phyloP scores from a whole-genome alignment of 73 alveolate species.

The Durusdinium trenchii region DNA sequence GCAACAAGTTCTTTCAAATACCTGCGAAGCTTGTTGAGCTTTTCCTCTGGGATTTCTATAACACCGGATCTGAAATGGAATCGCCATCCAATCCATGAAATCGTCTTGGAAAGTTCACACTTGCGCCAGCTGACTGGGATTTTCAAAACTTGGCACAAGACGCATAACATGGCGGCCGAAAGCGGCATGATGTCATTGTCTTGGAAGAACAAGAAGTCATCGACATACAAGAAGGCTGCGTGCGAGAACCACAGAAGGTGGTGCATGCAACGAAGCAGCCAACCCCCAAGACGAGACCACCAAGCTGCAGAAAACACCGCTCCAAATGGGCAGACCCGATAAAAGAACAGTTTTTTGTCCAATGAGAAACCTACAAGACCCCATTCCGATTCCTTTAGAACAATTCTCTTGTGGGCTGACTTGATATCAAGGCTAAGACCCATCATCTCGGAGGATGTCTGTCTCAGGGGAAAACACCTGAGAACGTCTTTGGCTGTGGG shows the following conservation, averaged over 20 bases:
- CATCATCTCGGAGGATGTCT: neutral
- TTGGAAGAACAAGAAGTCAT: neutral
- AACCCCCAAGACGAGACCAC: neutral
- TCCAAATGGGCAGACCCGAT: constrained; percentile 9
- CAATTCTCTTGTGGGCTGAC: neutral
- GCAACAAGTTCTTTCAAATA: neutral
- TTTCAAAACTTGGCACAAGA: neutral
- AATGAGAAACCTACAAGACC: neutral
- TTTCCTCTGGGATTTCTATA: neutral
- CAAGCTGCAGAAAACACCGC: neutral
- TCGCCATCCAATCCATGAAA: neutral
- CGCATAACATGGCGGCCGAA: neutral
- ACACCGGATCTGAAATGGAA: neutral
- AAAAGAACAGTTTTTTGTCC: too few relatives aligned
- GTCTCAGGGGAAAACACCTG: neutral
- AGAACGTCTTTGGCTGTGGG: neutral
- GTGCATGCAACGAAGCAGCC: neutral
- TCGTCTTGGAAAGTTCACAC: neutral
- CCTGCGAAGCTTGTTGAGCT: neutral
- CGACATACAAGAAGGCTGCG: neutral
- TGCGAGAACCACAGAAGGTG: neutral
- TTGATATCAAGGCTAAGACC: neutral
- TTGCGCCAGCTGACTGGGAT: neutral
- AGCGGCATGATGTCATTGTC: too few relatives aligned
- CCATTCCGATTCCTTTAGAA: neutral